Percentiles rank a stretch among this genome's conserved stretches.
Evolutionary conservation across 306 rosid species (phyloP).

Genomic region (Cucurbita moschata): DNA sequence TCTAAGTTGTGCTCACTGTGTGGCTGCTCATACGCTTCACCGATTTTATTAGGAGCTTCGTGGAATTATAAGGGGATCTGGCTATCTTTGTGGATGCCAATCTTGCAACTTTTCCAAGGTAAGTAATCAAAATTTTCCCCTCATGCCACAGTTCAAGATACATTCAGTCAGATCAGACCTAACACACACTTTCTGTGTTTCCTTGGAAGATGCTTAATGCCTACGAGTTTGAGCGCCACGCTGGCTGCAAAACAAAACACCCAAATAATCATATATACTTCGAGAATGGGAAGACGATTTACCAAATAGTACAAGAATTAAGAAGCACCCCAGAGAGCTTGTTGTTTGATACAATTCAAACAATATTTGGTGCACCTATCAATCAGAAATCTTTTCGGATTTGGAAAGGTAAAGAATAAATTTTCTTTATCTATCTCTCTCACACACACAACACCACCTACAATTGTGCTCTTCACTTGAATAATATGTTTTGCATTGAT

Average conservation of each 20-base stretch:
- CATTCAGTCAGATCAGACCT: slow-evolving; percentile 6
- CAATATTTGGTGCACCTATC: slow-evolving; percentile 69
- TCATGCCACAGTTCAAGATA: not conserved
- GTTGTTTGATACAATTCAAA: slow-evolving; percentile 64
- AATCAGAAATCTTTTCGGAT: slow-evolving; percentile 65
- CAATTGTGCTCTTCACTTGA: not conserved
- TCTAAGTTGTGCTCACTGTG: not conserved
- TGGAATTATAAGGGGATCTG: slow-evolving; percentile 68
- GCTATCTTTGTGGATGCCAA: slow-evolving; percentile 81
- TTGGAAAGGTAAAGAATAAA: slow-evolving; percentile 51
- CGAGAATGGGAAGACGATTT: slow-evolving; percentile 75
- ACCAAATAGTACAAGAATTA: slow-evolving; percentile 73
- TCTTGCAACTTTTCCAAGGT: slow-evolving; percentile 56
- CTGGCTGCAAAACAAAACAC: slow-evolving; percentile 75
- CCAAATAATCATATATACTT: slow-evolving; percentile 82
- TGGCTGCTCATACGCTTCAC: slow-evolving; percentile 8
- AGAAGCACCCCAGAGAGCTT: slow-evolving; percentile 62
- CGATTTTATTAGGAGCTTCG: slow-evolving; percentile 53
- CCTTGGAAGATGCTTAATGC: slow-evolving; percentile 42
- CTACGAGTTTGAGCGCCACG: slow-evolving; percentile 69
- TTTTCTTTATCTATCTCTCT: too few relatives aligned
- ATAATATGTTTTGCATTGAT: not conserved
- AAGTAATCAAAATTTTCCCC: slow-evolving; percentile 5
- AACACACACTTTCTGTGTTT: not conserved
- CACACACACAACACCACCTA: not conserved